Percentiles rank a stretch among this genome's conserved stretches.
Evolutionary conservation across 768 basidiomycete genomes (phyloP).

Genomic region (Lyophyllum atratum): DNA sequence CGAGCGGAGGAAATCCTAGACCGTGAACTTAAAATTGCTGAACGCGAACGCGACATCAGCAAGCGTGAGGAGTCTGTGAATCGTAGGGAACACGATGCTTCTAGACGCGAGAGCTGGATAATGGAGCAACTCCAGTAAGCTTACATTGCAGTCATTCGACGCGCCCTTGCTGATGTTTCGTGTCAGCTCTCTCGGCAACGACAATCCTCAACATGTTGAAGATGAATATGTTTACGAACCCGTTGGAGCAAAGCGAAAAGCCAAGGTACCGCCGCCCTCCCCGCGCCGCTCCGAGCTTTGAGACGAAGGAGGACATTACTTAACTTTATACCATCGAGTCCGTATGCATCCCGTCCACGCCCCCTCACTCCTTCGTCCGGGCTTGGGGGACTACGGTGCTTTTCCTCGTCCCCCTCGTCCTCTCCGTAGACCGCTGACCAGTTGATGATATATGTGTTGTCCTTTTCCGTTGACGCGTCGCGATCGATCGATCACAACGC

Average conservation of each 20-base stretch:
- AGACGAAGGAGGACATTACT: conserved; percentile 82
- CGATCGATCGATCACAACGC: conserved; percentile 34
- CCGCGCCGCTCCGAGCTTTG: conserved; percentile 91
- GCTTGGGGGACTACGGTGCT: conserved; percentile 86
- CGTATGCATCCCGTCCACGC: conserved; percentile 61
- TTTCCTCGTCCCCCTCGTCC: conserved; percentile 78
- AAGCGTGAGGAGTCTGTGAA: conserved; percentile 85
- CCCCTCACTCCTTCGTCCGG: conserved; percentile 80
- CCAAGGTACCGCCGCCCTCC: conserved; percentile 88
- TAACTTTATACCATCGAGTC: conserved; percentile 63
- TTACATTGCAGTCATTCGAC: background rate
- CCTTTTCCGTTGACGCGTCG: conserved; percentile 25
- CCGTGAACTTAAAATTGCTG: conserved; percentile 82
- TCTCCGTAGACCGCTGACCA: conserved; percentile 38
- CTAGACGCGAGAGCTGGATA: conserved; percentile 86
- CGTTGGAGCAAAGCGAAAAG: conserved; percentile 66
- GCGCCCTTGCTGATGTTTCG: background rate
- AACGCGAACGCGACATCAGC: conserved; percentile 84
- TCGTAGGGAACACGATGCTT: conserved; percentile 83
- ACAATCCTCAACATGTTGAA: conserved; percentile 64
- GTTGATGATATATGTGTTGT: conserved; percentile 24
- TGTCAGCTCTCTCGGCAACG: conserved; percentile 69
- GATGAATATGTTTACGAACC: conserved; percentile 84
- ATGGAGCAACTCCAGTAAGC: conserved; percentile 91
- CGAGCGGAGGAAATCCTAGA: conserved; percentile 83